Base-by-base conservation (phyloP, 306 rosid genomes). In the Erythrophleum fordii region DNA sequence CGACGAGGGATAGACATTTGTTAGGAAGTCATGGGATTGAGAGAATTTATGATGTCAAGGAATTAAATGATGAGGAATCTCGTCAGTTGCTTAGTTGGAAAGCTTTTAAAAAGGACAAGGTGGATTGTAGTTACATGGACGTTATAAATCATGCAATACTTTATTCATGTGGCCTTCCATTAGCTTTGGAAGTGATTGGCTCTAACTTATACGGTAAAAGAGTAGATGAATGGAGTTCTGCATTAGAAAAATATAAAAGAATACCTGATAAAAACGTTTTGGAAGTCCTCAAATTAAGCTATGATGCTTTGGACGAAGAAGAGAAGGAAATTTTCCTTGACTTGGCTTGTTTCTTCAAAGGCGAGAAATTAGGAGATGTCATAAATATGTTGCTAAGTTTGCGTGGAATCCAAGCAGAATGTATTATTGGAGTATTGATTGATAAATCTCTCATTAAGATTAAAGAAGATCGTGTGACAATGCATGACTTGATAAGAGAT, bases 331-430 rank as follows among this genome's bases (percentile, higher is more conserved):
- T 71, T 17, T 71, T 71, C 25, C 61, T 71, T 48, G 76, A 71
- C 23, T 28, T 71, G 12, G 76, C 76, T 28, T 71, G 76, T n/a
- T 71, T 71, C 11, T 46, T 70, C 37, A 69, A 69, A 42, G 56
- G 35, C 10, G 20, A 22, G 1, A 11, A 10, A 42, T 45, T 69
- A 16, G 35, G 11, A 17, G 3, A 69, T 22, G 73, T 39, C 52
- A 69, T 9, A 5, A 4, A 44, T 25, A 11, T 42, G 53, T 16
- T 58, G 17, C 35, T 2, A 20, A 20, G 14, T 4, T 0, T 0
- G 0, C 26, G 6, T 58, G 31, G 5, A 8, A 23, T 11, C 16
- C 2, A 1, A 23, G 12, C 26, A 48, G 53, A 13, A 48, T 48
- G 0, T 2, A 25, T 9, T 4, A 18, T 52, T 52, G 8, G 25